Evolutionary conservation across 768 basidiomycete genomes (phyloP), one percentile per base, ranked within the genome.

Genomic region (Gelatoporia subvermispora): DNA sequence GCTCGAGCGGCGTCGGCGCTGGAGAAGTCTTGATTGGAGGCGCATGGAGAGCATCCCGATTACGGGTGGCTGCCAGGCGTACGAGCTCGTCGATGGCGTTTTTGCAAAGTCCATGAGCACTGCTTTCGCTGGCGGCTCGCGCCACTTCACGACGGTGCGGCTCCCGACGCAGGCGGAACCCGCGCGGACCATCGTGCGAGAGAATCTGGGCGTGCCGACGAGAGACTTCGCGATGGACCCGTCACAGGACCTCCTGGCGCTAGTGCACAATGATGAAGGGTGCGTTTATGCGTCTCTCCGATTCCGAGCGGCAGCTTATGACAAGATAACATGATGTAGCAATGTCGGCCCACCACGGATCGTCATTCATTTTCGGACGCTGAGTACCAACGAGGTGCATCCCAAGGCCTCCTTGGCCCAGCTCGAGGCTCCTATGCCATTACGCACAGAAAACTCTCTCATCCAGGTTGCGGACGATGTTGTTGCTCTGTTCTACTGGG

Each of bases 141-240:
- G 47, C 17, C 58, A 60, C 17, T 47, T 68, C n/a, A 54, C 52
- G n/a, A 53, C 62, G 5, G 57, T 60, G 16, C 56, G 59, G 55
- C 49, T 68, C 1, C 67, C 65, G 2, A 48, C 55, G n/a, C 35
- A 38, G n/a, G 9, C 36, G 0, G 23, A 39, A 8, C 51, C 24
- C 22, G 62, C 18, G 17, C 53, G 8, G 8, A 52, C 41, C 18
- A 51, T 67, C 28, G 53, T 66, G 1, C 52, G 60, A 16, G 60
- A 65, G 1, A 67, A 77, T 23, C 37, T 81, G 0, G 71, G 68
- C 1, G 39, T 79, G 8, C 49, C 61, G 8, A 68, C 72, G 35
- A 68, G 76, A 38, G 82, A 84, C 56, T 81, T 84, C 50, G 80
- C 78, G 0, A 75, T 84, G n/a, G 82, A 84, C 54, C 81, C 83